Percentiles rank a stretch among this genome's conserved stretches.
Evolutionary conservation across 257 asterid genomes (phyloP).

Genomic region (Fraxinus quadrangulata): DNA sequence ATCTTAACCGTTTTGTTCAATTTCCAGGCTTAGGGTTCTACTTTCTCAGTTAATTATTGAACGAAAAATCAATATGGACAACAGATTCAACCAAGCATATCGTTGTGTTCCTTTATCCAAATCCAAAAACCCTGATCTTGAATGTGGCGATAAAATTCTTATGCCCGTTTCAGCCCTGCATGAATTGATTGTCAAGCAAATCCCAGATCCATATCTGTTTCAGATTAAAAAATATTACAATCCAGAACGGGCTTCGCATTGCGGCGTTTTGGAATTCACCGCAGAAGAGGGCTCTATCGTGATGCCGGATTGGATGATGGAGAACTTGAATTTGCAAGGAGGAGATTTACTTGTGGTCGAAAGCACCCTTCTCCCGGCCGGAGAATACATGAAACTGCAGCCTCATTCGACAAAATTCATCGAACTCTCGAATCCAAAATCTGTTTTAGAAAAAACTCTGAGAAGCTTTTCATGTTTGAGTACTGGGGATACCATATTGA

Average conservation of each 20-base stretch:
- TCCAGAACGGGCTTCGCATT: constrained; percentile 29
- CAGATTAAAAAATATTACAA: not conserved
- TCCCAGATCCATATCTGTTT: not conserved
- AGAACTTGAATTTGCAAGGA: constrained; percentile 40
- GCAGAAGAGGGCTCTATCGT: constrained; percentile 41
- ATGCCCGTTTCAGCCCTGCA: not conserved
- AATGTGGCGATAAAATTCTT: not conserved
- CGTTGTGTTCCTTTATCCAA: not conserved
- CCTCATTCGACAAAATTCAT: constrained; percentile 40
- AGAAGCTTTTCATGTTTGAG: constrained; percentile 42
- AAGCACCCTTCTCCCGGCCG: constrained; percentile 27
- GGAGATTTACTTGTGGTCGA: constrained; percentile 31
- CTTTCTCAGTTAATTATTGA: too few species aligned
- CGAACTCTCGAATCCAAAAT: constrained; percentile 38
- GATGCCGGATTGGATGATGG: constrained; percentile 46
- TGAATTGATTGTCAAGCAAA: not conserved
- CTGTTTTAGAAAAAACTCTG: constrained; percentile 37
- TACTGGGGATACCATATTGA: constrained; percentile 41
- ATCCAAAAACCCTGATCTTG: not conserved
- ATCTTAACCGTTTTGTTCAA: not conserved
- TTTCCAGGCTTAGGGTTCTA: not conserved
- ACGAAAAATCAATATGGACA: not conserved
- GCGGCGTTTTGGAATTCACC: constrained; percentile 41
- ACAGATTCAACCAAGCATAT: not conserved
- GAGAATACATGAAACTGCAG: constrained; percentile 38